phyloP scores from a whole-genome alignment of 176 grass and related monocot genomes.

The Oryza rufipogon region DNA sequence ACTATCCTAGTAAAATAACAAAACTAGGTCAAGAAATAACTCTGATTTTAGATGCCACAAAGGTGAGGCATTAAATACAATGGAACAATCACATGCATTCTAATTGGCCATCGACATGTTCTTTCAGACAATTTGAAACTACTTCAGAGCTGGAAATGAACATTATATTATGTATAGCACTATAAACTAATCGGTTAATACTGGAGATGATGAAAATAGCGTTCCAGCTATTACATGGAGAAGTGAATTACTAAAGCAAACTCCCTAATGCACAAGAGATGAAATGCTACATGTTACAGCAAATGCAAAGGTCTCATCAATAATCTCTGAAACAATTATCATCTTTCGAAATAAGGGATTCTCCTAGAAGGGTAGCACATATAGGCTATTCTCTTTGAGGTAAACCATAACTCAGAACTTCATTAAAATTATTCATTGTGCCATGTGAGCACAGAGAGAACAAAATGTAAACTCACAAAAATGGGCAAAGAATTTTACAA shows the following conservation, averaged over 20 bases:
- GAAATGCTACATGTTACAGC: background rate
- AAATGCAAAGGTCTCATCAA: background rate
- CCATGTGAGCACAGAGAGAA: background rate
- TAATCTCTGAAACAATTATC: background rate
- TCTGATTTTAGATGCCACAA: background rate
- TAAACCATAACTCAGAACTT: background rate
- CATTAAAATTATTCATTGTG: background rate
- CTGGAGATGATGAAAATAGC: background rate
- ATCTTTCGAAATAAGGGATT: background rate
- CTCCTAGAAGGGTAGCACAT: background rate
- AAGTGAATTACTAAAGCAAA: background rate
- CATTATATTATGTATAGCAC: background rate
- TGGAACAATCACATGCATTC: background rate
- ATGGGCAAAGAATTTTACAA: constrained; percentile 1
- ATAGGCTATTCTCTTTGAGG: background rate
- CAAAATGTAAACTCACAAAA: background rate
- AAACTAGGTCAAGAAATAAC: background rate
- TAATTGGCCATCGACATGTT: background rate
- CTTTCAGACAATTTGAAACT: constrained; percentile 6
- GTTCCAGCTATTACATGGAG: background rate
- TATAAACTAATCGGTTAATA: background rate
- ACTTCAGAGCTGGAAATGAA: constrained; percentile 7
- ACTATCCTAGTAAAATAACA: background rate
- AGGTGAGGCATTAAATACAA: background rate
- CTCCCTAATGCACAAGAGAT: background rate